phyloP scores from a whole-genome alignment of 352 stramenopile genomes.

The Phytophthora colocasiae region DNA sequence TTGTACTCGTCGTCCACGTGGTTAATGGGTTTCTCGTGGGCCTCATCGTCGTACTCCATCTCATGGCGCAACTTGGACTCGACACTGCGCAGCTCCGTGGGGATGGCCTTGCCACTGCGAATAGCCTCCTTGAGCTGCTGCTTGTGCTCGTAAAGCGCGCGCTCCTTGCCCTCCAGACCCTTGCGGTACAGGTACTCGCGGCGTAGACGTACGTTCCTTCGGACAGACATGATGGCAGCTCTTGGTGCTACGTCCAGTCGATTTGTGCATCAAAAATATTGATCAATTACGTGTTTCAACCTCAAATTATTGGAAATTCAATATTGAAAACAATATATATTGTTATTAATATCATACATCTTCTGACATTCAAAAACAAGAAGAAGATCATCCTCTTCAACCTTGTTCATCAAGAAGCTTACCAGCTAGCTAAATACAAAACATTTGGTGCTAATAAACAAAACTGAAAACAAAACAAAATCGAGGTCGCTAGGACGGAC shows the following conservation, averaged over 20 bases:
- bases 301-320: too few species aligned
- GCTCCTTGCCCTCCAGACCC: constrained; percentile 96
- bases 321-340: too few species aligned
- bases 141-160: constrained; percentile 97
- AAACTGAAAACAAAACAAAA: constrained; percentile 20
- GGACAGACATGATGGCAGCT: constrained; percentile 78
- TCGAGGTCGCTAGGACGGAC: constrained; percentile 30
- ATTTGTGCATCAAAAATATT: constrained; percentile 15
- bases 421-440: constrained; percentile 20
- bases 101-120: constrained; percentile 95
- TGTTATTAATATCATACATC: too few species aligned
- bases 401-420: not conserved
- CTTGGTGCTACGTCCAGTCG: constrained; percentile 22
- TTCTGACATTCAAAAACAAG: too few species aligned
- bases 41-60: constrained; percentile 92
- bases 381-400: too few species aligned
- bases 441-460: constrained; percentile 23
- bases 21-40: constrained; percentile 87
- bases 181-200: constrained; percentile 99
- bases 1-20: constrained; percentile 99
- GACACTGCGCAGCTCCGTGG: constrained; percentile 96
- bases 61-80: constrained; percentile 94
- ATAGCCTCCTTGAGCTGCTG: constrained; percentile 95
- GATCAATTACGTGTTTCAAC: not conserved
- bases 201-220: constrained; percentile 96